Conservation (phyloP, 2,329 filamentous ascomycete genomes). For the Exophiala viscosa region DNA sequence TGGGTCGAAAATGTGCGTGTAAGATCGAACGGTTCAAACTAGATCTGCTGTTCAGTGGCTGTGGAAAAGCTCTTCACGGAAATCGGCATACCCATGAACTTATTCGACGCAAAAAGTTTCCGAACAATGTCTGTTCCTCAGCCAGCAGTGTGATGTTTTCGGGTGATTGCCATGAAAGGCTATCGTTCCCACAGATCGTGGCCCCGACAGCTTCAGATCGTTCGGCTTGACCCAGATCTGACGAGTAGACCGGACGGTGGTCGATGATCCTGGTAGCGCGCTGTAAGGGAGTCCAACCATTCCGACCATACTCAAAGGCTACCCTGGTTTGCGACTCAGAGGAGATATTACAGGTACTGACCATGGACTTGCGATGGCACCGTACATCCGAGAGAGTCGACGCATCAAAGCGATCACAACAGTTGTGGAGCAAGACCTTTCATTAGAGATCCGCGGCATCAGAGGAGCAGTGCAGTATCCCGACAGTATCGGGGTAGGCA, state of each 20-base stretch:
- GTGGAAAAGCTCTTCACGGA: background rate
- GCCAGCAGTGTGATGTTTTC: background rate
- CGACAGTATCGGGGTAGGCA: constrained; percentile 2
- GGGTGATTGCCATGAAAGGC: background rate
- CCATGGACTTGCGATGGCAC: constrained; percentile 3
- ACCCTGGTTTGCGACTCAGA: constrained; percentile 2
- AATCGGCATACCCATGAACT: background rate
- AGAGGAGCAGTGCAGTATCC: background rate
- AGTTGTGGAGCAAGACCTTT: constrained; percentile 2
- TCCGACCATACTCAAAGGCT: background rate
- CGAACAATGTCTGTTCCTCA: background rate
- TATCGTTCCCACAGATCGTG: background rate
- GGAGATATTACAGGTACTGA: constrained; percentile 2
- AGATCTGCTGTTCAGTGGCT: background rate
- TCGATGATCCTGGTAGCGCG: background rate
- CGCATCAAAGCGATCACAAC: constrained; percentile 3
- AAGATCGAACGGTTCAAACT: constrained; percentile 42
- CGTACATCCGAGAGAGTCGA: background rate
- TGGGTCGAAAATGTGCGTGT: constrained; percentile 37
- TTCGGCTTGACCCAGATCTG: background rate
- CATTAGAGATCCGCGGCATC: background rate
- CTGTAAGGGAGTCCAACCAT: background rate
- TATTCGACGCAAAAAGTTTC: background rate
- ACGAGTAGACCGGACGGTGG: background rate
- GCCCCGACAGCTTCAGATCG: background rate